These are phyloP conservation scores for Apiotrichum domesticum DNA, from an alignment of 1,284 basidiomycete species.

Conservation along the genomic window DNA sequence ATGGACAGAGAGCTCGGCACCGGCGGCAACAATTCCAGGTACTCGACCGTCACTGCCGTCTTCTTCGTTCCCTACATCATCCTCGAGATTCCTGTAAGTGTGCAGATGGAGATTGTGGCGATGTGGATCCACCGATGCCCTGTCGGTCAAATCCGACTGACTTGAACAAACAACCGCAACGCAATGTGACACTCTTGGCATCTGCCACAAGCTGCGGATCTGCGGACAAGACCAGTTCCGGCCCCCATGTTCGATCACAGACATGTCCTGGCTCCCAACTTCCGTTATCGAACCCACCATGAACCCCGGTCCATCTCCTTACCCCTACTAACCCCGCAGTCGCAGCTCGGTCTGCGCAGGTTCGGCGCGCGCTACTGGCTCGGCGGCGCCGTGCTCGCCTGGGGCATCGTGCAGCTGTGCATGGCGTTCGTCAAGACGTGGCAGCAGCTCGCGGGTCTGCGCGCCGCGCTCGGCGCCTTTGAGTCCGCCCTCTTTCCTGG, in stretches of 20 bases:
- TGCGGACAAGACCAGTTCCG: too few relatives aligned
- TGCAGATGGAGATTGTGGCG: too few relatives aligned
- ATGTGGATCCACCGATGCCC: too few relatives aligned
- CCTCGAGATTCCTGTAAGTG: constrained; percentile 21
- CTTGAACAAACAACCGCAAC: too few relatives aligned
- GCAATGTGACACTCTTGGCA: too few relatives aligned
- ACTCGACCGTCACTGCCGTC: constrained; percentile 38
- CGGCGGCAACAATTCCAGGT: constrained; percentile 30
- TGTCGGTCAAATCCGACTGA: too few relatives aligned
- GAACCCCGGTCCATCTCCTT: too few relatives aligned
- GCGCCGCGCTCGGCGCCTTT: constrained; percentile 45
- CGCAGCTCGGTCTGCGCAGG: constrained; percentile 22
- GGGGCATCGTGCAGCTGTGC: constrained; percentile 46
- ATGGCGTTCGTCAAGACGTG: constrained; percentile 41
- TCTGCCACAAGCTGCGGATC: too few relatives aligned
- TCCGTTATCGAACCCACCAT: too few relatives aligned
- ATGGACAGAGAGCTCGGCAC: constrained; percentile 30
- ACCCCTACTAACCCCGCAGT: constrained; percentile 1
- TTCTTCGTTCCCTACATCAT: constrained; percentile 46
- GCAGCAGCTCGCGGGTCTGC: constrained; percentile 42
- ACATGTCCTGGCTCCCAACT: too few relatives aligned
- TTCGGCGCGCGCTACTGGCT: constrained; percentile 18
- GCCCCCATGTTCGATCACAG: too few relatives aligned
- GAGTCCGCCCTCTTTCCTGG: constrained; percentile 44
- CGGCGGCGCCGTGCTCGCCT: constrained; percentile 21